Evolutionary conservation across 1,139 yeast genomes (phyloP), one percentile per base, ranked within the genome.

Genomic region (Magnusiomyces magnusii): DNA sequence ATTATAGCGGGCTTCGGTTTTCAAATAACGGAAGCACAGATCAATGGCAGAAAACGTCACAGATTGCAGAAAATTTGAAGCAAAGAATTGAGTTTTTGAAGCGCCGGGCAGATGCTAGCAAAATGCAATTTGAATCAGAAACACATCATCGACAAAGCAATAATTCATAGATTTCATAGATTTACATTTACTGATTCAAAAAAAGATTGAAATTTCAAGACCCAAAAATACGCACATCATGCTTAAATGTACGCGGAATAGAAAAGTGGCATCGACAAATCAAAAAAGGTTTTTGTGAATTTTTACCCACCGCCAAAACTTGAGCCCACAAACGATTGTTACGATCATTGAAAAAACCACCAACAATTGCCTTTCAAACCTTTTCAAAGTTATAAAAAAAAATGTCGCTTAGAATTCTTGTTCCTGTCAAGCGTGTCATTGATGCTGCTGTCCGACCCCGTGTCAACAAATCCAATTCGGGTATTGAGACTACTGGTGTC

Each of bases 391-490:
- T n/a, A n/a, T n/a, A n/a, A n/a, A n/a, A n/a, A n/a, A 52, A 17
- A 31, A 60, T 65, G 63, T 61, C 70, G 55, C 77, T 89, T 65
- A 82, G 86, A 73, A 87, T 92, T 64, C 78, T 93, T 54, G 97
- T 93, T 9, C 99, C 99, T 21, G 93, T 93, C 54, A 93, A 93
- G 76, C 80, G 98, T 66, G 98, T 92, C 58, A 87, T 93, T 70
- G 99, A 93, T 74, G 87, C 87, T 63, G 97, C 97, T 31, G 82
- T 92, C 68, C 88, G 87, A 74, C 99, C 99, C 55, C 82, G 97
- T 68, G 87, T 93, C 74, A 92, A 91, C 77, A 85, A 89, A 74
- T 78, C 96, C 19, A 84, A 84, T 60, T 86, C 91, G 15, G 96
- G 95, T 2, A 85, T 93, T 57, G 97, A 91, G 68, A 85, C 93